Conservation (phyloP, 2,329 filamentous ascomycete genomes). For the Fusarium citri region DNA sequence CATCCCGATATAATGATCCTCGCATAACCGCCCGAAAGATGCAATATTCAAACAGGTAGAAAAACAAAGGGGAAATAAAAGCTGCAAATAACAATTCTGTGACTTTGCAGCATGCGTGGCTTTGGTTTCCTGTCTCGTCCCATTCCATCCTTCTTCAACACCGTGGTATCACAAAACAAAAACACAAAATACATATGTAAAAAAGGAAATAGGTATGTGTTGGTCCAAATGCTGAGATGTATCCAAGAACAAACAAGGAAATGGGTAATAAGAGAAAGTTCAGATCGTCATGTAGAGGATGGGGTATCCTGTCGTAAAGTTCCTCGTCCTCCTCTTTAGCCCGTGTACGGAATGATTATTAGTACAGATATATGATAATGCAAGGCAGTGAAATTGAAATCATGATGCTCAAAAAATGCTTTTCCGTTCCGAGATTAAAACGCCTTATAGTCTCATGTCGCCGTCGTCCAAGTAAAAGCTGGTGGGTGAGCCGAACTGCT, state of each 20-base stretch:
- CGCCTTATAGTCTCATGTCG: slow-evolving; percentile 45
- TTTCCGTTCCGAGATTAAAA: slow-evolving; percentile 36
- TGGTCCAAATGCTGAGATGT: slow-evolving; percentile 25
- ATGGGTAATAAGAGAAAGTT: slow-evolving; percentile 31
- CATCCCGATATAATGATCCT: slow-evolving; percentile 34
- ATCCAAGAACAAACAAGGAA: slow-evolving; percentile 17
- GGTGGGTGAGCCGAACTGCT: slow-evolving; percentile 46
- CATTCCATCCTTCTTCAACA: slow-evolving; percentile 42
- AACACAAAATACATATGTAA: slow-evolving; percentile 27
- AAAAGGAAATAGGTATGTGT: slow-evolving; percentile 28
- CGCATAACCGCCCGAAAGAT: slow-evolving; percentile 33
- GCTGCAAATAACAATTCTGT: slow-evolving; percentile 26
- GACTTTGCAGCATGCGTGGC: slow-evolving; percentile 15
- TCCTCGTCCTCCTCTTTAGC: slow-evolving; percentile 40
- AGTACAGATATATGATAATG: slow-evolving; percentile 41
- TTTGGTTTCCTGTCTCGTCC: slow-evolving; percentile 29
- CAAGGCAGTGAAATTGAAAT: slow-evolving; percentile 30
- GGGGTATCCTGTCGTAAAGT: slow-evolving; percentile 43
- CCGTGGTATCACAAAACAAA: slow-evolving; percentile 47
- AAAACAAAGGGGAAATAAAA: slow-evolving; percentile 21
- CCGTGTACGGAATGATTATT: slow-evolving; percentile 37
- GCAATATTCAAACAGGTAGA: slow-evolving; percentile 32
- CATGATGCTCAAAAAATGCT: slow-evolving; percentile 35
- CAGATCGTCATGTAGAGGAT: slow-evolving; percentile 42
- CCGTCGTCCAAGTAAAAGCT: slow-evolving; percentile 46